phyloP scores from a whole-genome alignment of 768 basidiomycete species.

The Sutorius australiensis region DNA sequence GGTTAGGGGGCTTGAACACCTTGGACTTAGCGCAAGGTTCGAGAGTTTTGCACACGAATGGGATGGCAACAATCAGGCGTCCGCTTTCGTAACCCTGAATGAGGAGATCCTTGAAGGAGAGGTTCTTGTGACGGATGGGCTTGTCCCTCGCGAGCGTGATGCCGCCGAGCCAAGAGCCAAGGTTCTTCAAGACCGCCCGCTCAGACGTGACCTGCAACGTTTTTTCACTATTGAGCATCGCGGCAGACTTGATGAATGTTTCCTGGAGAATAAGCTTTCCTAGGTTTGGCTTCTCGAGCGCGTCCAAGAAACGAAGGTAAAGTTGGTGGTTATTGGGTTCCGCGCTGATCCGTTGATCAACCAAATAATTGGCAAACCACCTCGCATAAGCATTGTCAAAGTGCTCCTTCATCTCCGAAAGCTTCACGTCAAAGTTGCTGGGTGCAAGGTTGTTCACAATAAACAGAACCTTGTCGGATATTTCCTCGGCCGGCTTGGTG shows the following conservation, averaged over 20 bases:
- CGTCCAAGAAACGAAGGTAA: slow-evolving; percentile 91
- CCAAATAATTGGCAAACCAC: slow-evolving; percentile 98
- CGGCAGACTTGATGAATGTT: slow-evolving; percentile 83
- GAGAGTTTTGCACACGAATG: slow-evolving; percentile 96
- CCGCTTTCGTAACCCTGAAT: slow-evolving; percentile 93
- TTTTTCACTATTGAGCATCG: slow-evolving; percentile 87
- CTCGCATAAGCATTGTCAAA: slow-evolving; percentile 82
- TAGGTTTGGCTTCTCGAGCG: slow-evolving; percentile 63
- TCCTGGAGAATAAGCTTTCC: slow-evolving; percentile 86
- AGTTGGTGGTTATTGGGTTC: slow-evolving; percentile 97
- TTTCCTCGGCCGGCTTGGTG: slow-evolving; percentile 73
- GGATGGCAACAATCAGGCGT: slow-evolving; percentile 89
- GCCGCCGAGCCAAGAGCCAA: slow-evolving; percentile 91
- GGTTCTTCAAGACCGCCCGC: slow-evolving; percentile 84
- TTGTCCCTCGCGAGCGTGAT: slow-evolving; percentile 90
- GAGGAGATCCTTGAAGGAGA: slow-evolving; percentile 97
- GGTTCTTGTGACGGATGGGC: slow-evolving; percentile 88
- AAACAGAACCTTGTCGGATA: slow-evolving; percentile 92
- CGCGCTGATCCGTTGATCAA: slow-evolving; percentile 91
- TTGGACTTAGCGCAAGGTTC: slow-evolving; percentile 86
- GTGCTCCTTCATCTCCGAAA: slow-evolving; percentile 78
- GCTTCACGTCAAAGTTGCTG: slow-evolving; percentile 86
- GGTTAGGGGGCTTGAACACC: slow-evolving; percentile 95
- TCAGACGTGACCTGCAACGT: slow-evolving; percentile 83
- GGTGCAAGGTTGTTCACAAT: slow-evolving; percentile 98